A percentile compares a stretch with the other conserved stretches of the same genome.
Evolutionary conservation across 306 rosid species (phyloP).

Genomic region (Elaeagnus macrophylla): DNA sequence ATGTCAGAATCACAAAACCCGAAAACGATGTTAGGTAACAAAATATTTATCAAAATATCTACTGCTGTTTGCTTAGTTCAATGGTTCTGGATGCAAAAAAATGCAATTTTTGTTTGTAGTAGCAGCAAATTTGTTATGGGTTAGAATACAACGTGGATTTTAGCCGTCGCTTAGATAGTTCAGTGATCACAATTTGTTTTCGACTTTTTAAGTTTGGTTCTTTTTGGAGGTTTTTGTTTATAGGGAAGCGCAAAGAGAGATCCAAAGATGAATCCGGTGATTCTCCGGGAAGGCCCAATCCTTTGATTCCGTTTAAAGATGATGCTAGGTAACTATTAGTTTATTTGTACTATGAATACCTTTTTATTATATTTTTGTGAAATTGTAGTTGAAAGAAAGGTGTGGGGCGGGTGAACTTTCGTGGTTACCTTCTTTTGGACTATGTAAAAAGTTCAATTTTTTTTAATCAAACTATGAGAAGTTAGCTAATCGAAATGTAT

Average conservation of each 20-base stretch:
- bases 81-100: neutral
- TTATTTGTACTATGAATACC: neutral
- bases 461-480: no score
- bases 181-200: neutral
- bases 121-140: neutral
- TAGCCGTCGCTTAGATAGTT: no score
- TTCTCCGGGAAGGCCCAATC: slow-evolving; percentile 33
- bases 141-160: neutral
- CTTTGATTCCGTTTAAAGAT: slow-evolving; percentile 60
- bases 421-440: no score
- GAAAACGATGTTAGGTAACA: slow-evolving; percentile 48
- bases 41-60: neutral
- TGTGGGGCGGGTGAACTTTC: neutral
- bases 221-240: slow-evolving; percentile 4
- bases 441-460: no score
- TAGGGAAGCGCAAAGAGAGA: slow-evolving; percentile 84
- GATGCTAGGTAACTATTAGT: slow-evolving; percentile 55
- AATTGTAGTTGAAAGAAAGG: neutral
- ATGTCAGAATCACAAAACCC: slow-evolving; percentile 22
- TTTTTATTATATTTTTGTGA: neutral
- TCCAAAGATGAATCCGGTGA: slow-evolving; percentile 34
- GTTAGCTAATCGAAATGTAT: neutral
- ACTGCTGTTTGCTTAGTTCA: neutral
- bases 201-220: neutral
- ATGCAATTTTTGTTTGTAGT: neutral